phyloP scores from a whole-genome alignment of 768 basidiomycete genomes.

The Lentinula boryana region DNA sequence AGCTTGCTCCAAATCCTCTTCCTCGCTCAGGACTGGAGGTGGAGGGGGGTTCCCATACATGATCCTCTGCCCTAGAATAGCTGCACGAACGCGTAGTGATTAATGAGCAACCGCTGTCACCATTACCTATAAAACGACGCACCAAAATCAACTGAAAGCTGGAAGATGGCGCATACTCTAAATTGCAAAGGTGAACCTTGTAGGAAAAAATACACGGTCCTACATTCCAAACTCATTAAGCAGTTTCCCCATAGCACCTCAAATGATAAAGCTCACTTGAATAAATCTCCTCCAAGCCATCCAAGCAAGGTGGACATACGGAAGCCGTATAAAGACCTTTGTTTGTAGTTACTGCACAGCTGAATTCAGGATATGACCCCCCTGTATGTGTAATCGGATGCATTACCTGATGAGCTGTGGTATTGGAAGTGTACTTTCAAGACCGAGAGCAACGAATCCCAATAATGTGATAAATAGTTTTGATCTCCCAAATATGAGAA shows the following conservation, averaged over 20 bases:
- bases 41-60: constrained; percentile 69
- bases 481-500: constrained; percentile 67
- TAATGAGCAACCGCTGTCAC: neutral
- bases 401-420: constrained; percentile 74
- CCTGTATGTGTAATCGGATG: neutral
- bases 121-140: constrained; percentile 18
- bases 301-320: constrained; percentile 76
- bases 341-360: constrained; percentile 62
- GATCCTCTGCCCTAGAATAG: constrained; percentile 68
- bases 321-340: constrained; percentile 79
- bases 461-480: constrained; percentile 53
- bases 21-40: constrained; percentile 37
- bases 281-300: constrained; percentile 79
- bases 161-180: constrained; percentile 78
- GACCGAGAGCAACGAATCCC: constrained; percentile 73
- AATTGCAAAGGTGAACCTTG: constrained; percentile 73
- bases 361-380: neutral
- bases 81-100: constrained; percentile 29
- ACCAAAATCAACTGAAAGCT: constrained; percentile 76
- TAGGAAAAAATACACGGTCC: constrained; percentile 76
- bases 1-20: constrained; percentile 72
- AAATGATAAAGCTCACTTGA: constrained; percentile 51
- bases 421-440: constrained; percentile 83
- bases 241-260: constrained; percentile 1
- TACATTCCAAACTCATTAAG: constrained; percentile 20